Conservation (phyloP, 2,329 filamentous ascomycete genomes). For the Rutstroemia sydowiana region DNA sequence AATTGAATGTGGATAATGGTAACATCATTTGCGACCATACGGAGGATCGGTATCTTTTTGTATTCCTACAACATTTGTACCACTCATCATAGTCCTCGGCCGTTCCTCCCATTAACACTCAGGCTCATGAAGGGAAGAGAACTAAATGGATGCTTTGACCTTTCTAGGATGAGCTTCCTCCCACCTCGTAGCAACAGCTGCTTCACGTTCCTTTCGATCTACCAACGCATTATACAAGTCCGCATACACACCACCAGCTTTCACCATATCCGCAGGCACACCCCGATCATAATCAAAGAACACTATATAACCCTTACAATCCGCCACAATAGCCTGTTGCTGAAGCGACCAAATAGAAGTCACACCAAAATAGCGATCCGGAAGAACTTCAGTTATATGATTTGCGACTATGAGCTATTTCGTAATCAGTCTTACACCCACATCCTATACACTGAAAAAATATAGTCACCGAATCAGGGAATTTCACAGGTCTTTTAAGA, state of each 20-base stretch:
- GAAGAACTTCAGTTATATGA: neutral
- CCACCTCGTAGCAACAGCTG: neutral
- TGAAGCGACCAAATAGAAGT: neutral
- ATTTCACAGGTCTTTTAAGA: constrained; percentile 1
- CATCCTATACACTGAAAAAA: neutral
- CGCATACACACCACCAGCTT: neutral
- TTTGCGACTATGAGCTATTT: neutral
- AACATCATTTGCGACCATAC: too few relatives aligned
- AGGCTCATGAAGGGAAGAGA: neutral
- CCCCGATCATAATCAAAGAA: neutral
- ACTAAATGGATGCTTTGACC: neutral
- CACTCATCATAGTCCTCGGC: too few relatives aligned
- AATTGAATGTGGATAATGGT: too few relatives aligned
- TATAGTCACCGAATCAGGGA: constrained; percentile 1
- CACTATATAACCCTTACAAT: neutral
- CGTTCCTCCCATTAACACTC: neutral
- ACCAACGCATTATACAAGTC: constrained; percentile 2
- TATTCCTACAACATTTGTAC: too few relatives aligned
- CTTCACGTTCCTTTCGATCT: neutral
- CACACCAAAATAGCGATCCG: constrained; percentile 1
- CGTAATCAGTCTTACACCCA: neutral
- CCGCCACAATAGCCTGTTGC: constrained; percentile 2
- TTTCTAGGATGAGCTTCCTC: neutral
- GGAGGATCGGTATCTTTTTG: too few relatives aligned
- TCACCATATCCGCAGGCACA: neutral